phyloP scores from a whole-genome alignment of 805 yeast species.

The Metschnikowia orientalis region DNA sequence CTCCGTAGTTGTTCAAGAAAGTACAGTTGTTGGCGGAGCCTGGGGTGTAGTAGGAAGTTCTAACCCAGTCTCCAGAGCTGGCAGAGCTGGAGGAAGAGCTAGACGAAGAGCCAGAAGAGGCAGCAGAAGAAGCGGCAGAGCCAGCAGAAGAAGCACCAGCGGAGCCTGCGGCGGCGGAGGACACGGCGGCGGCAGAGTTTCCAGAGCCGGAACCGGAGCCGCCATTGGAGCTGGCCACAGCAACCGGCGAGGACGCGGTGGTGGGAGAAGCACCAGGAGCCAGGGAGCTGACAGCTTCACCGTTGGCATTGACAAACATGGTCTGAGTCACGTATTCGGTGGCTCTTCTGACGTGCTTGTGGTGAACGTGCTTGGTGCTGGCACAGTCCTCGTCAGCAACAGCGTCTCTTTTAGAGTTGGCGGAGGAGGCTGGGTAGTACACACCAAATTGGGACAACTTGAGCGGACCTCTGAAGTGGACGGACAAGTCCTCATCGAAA shows the following conservation, averaged over 20 bases:
- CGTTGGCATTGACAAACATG: conserved; percentile 61
- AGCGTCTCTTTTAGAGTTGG: conserved; percentile 41
- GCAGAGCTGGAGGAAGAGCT: conserved; percentile 32
- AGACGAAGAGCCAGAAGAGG: conserved; percentile 24
- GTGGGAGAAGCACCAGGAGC: conserved; percentile 8
- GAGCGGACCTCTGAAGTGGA: conserved; percentile 89
- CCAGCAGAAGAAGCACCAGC: conserved; percentile 20
- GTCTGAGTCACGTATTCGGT: conserved; percentile 74
- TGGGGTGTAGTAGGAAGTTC: conserved; percentile 64
- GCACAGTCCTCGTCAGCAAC: conserved; percentile 41
- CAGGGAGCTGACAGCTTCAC: conserved; percentile 33
- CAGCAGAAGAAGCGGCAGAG: conserved; percentile 32
- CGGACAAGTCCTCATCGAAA: conserved; percentile 78
- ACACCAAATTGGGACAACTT: conserved; percentile 82
- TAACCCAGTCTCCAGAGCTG: conserved; percentile 49
- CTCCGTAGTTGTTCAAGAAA: conserved; percentile 88
- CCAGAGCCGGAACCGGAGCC: conserved; percentile 4
- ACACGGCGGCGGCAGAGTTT: conserved; percentile 6
- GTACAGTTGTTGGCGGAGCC: conserved; percentile 68
- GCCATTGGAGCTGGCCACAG: conserved; percentile 1
- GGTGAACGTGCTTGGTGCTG: conserved; percentile 39
- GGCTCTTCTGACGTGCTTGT: conserved; percentile 55
- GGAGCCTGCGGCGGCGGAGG: conserved; percentile 20
- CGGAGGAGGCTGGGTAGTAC: conserved; percentile 61
- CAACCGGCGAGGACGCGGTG: conserved; percentile 4